A percentile compares a stretch with the other conserved stretches of the same genome.
Evolutionary conservation across 2,329 filamentous ascomycete species (phyloP).

Genomic region (Colletotrichum sp.): DNA sequence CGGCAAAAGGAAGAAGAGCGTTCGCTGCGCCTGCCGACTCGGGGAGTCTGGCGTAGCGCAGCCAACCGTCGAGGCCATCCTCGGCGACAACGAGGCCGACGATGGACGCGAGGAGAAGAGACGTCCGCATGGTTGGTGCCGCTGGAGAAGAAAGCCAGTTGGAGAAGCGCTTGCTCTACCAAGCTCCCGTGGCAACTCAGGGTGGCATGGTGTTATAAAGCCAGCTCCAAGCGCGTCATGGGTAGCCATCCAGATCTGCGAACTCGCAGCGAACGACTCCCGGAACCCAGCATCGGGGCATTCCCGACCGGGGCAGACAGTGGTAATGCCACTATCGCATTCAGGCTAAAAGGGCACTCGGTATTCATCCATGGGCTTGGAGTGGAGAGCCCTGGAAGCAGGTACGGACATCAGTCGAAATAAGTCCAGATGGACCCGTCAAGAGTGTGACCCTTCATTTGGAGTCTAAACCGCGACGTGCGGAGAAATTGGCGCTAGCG

Average conservation of each 20-base stretch:
- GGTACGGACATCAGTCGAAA: background rate
- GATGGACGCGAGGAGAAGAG: constrained; percentile 30
- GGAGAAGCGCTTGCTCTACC: constrained; percentile 4
- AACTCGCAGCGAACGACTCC: background rate
- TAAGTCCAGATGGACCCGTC: background rate
- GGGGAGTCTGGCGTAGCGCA: constrained; percentile 64
- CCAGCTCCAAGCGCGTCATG: background rate
- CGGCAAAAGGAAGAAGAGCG: constrained; percentile 51
- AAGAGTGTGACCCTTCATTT: constrained; percentile 4
- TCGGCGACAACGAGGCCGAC: constrained; percentile 55
- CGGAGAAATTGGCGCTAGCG: constrained; percentile 2
- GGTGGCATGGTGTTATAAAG: background rate
- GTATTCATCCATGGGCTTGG: constrained; percentile 12
- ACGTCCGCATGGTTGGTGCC: constrained; percentile 28
- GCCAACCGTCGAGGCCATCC: constrained; percentile 66
- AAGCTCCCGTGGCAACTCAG: background rate
- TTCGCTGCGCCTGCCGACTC: constrained; percentile 35
- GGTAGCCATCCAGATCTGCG: background rate
- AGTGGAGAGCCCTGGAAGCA: background rate
- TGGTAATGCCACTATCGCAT: background rate
- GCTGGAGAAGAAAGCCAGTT: background rate
- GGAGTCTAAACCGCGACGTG: constrained; percentile 7
- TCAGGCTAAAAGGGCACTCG: constrained; percentile 15
- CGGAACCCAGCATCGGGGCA: background rate
- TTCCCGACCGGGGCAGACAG: background rate